phyloP scores from a whole-genome alignment of 2,329 filamentous ascomycete genomes.

The Fusarium tricinctum region DNA sequence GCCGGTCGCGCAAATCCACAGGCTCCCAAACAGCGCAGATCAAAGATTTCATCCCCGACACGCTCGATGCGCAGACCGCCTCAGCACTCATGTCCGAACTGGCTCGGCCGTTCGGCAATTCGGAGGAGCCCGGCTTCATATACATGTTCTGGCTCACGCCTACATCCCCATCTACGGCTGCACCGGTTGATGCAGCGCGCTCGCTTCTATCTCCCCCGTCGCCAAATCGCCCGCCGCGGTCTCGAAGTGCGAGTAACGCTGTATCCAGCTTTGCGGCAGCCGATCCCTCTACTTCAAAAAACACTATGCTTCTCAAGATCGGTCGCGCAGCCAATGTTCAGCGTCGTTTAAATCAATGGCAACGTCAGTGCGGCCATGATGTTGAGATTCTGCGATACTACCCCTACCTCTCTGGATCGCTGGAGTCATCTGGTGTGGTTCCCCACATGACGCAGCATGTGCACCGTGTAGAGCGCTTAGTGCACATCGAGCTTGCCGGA shows the following conservation, averaged over 20 bases:
- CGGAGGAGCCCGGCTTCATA: slow-evolving; percentile 88
- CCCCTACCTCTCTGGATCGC: slow-evolving; percentile 75
- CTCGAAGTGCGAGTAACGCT: slow-evolving; percentile 68
- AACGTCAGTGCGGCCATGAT: slow-evolving; percentile 90
- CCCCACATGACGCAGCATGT: slow-evolving; percentile 85
- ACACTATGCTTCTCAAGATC: slow-evolving; percentile 77
- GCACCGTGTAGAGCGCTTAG: slow-evolving; percentile 88
- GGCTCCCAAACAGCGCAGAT: slow-evolving; percentile 52
- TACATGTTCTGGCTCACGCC: slow-evolving; percentile 99
- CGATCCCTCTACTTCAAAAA: slow-evolving; percentile 40
- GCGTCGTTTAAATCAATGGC: slow-evolving; percentile 92
- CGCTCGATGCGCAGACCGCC: slow-evolving; percentile 75
- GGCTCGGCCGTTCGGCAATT: slow-evolving; percentile 74
- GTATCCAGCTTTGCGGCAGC: slow-evolving; percentile 64
- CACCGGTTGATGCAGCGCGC: slow-evolving; percentile 70
- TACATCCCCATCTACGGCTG: slow-evolving; percentile 60
- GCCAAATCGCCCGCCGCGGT: slow-evolving; percentile 53
- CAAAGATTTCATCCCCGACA: slow-evolving; percentile 74
- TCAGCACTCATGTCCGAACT: slow-evolving; percentile 83
- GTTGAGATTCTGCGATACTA: slow-evolving; percentile 92
- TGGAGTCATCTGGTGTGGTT: slow-evolving; percentile 48
- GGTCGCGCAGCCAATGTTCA: slow-evolving; percentile 85
- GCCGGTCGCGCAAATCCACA: slow-evolving; percentile 51
- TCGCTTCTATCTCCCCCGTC: slow-evolving; percentile 69
- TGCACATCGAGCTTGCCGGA: slow-evolving; percentile 88